phyloP scores from a whole-genome alignment of 805 yeast species.

The Dipodascus albidus region DNA sequence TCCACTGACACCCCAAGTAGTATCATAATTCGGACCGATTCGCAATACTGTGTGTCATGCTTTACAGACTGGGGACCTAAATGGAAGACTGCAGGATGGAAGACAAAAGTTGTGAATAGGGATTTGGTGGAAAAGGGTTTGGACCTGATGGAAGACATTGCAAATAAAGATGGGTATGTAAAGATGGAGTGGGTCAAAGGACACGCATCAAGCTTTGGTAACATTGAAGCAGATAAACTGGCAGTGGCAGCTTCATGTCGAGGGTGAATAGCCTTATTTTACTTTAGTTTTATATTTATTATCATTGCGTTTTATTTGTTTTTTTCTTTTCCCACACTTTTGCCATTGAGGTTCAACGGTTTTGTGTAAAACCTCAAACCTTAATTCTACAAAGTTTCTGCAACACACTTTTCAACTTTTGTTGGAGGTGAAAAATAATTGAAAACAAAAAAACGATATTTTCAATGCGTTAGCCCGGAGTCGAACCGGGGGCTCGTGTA shows the following conservation, averaged over 20 bases:
- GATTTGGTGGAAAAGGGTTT: slow-evolving; percentile 36
- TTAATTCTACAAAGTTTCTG: too few species aligned
- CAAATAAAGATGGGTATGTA: slow-evolving; percentile 19
- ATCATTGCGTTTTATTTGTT: too few species aligned
- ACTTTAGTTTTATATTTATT: too few species aligned
- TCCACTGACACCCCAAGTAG: slow-evolving; percentile 10
- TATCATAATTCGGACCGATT: slow-evolving; percentile 53
- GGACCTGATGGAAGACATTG: slow-evolving; percentile 27
- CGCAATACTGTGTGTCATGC: slow-evolving; percentile 49
- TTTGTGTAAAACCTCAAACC: too few species aligned
- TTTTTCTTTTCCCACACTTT: too few species aligned
- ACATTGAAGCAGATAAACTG: slow-evolving; percentile 62
- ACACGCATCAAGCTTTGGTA: slow-evolving; percentile 60
- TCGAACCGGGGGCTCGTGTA: slow-evolving; percentile 51
- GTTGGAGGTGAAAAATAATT: too few species aligned
- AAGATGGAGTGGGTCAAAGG: slow-evolving; percentile 55
- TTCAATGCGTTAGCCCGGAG: slow-evolving; percentile 47
- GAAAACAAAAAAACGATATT: too few species aligned
- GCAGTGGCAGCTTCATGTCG: slow-evolving; percentile 31
- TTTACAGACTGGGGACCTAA: slow-evolving; percentile 43
- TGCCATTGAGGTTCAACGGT: too few species aligned
- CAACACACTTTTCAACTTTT: too few species aligned
- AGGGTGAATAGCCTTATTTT: too few species aligned
- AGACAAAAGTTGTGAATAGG: slow-evolving; percentile 36
- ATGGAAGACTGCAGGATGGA: slow-evolving; percentile 51